Evolutionary conservation across 192 early-diverging fungal species (phyloP).

Genomic region (Coemansia sp.): DNA sequence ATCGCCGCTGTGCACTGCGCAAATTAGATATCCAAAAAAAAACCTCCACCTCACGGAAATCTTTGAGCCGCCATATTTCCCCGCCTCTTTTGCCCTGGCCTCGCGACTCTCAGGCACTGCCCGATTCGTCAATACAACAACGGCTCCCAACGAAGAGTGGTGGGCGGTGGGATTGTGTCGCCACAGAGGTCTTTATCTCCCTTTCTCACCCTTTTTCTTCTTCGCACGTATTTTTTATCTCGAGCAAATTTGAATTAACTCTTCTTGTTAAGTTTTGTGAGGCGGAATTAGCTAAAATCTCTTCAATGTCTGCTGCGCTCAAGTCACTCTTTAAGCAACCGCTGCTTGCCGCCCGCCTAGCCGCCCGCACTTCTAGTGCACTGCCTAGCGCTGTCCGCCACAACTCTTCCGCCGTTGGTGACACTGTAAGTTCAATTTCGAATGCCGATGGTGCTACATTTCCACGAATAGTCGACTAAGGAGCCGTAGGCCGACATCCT

Average conservation of each 20-base stretch:
- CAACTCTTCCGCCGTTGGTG: slow-evolving; percentile 41
- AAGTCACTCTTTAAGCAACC: slow-evolving; percentile 47
- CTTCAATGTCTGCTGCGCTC: slow-evolving; percentile 43
- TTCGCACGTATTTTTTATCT: neutral
- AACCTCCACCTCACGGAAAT: slow-evolving; percentile 7
- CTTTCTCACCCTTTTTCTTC: slow-evolving; percentile 1
- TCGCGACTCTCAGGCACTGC: neutral
- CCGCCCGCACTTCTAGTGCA: slow-evolving; percentile 38
- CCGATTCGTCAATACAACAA: neutral
- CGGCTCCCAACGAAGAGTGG: neutral
- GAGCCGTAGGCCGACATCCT: neutral
- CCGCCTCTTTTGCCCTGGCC: neutral
- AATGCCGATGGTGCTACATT: neutral
- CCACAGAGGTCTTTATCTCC: neutral
- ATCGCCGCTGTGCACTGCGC: slow-evolving; percentile 5
- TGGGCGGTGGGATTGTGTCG: neutral
- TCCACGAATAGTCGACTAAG: neutral
- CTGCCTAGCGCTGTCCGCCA: slow-evolving; percentile 30
- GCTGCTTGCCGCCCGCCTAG: slow-evolving; percentile 39
- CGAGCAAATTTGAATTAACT: neutral
- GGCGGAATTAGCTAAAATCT: neutral
- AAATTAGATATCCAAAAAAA: neutral
- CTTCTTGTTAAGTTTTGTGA: slow-evolving; percentile 6
- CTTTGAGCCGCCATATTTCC: neutral
- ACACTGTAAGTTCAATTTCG: slow-evolving; percentile 32